Conservation (phyloP, 1,139 yeast species). For the Candida tropicalis region DNA sequence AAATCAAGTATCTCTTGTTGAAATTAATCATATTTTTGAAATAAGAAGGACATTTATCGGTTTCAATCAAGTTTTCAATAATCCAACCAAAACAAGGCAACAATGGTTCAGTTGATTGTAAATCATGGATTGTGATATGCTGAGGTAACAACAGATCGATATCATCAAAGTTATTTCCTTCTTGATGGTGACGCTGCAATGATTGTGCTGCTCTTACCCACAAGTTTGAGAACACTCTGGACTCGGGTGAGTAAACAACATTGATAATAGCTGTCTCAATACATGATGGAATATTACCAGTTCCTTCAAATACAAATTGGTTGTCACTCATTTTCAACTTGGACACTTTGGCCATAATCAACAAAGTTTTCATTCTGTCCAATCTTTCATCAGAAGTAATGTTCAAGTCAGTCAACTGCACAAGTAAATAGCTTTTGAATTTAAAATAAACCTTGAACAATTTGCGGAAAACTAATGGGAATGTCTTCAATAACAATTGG, state of each 20-base stretch:
- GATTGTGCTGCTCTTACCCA: slow-evolving; percentile 62
- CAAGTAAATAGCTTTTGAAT: slow-evolving; percentile 62
- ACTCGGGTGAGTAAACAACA: slow-evolving; percentile 79
- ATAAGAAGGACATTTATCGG: slow-evolving; percentile 40
- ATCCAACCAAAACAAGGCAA: slow-evolving; percentile 84
- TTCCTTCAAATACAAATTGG: slow-evolving; percentile 54
- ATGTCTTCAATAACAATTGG: slow-evolving; percentile 46
- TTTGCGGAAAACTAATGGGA: slow-evolving; percentile 74
- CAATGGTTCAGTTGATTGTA: slow-evolving; percentile 40
- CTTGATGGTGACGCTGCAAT: slow-evolving; percentile 16
- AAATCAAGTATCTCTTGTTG: slow-evolving; percentile 46
- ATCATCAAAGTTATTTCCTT: slow-evolving; percentile 27
- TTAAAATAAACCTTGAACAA: slow-evolving; percentile 69
- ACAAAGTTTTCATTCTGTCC: slow-evolving; percentile 68
- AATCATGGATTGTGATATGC: slow-evolving; percentile 28
- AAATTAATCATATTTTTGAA: slow-evolving; percentile 36
- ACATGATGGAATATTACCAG: slow-evolving; percentile 73
- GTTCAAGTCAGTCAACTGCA: slow-evolving; percentile 65
- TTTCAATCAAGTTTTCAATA: slow-evolving; percentile 44
- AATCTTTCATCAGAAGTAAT: slow-evolving; percentile 61
- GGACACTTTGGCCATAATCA: slow-evolving; percentile 67
- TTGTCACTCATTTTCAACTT: slow-evolving; percentile 71
- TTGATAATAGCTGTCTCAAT: slow-evolving; percentile 79
- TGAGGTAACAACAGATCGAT: slow-evolving; percentile 40
- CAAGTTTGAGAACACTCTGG: slow-evolving; percentile 63